Evolutionary conservation across 495 filamentous ascomycete species (phyloP).

Genomic region (Neurospora sp.): DNA sequence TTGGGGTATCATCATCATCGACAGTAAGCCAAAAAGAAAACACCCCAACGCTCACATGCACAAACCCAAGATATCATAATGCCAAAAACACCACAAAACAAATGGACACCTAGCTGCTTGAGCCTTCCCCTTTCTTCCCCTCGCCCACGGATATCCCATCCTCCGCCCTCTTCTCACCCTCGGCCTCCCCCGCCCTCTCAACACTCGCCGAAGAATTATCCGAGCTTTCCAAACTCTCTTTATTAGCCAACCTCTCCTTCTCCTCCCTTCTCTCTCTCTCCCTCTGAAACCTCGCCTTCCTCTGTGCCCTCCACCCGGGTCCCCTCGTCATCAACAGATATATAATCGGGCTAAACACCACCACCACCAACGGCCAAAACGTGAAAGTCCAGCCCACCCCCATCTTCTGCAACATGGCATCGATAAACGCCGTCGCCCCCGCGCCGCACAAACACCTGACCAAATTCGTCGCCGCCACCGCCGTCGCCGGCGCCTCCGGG

Average conservation of each 20-base stretch:
- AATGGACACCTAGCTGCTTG: background rate
- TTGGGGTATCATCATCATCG: background rate
- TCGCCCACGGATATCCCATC: background rate
- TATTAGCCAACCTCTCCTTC: background rate
- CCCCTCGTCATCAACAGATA: slow-evolving; percentile 29
- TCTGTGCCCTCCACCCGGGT: slow-evolving; percentile 31
- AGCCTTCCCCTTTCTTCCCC: background rate
- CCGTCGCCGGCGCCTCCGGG: slow-evolving; percentile 34
- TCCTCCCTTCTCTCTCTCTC: slow-evolving; percentile 15
- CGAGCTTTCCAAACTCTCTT: background rate
- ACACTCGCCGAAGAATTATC: background rate
- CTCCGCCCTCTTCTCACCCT: background rate
- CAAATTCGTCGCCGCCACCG: slow-evolving; percentile 38
- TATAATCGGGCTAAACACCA: slow-evolving; percentile 26
- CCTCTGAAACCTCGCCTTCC: slow-evolving; percentile 16
- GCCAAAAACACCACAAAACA: background rate
- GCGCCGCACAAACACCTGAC: slow-evolving; percentile 36
- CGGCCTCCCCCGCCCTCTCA: background rate
- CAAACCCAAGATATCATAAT: background rate
- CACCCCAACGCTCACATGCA: background rate
- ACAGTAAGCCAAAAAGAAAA: background rate
- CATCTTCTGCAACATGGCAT: slow-evolving; percentile 29
- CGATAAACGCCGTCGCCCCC: slow-evolving; percentile 31
- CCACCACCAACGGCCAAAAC: slow-evolving; percentile 29
- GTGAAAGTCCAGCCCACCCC: slow-evolving; percentile 40